These are phyloP conservation scores for Aegilops speltoides DNA, from an alignment of 176 grass and related monocot genomes.

Conservation along the genomic window DNA sequence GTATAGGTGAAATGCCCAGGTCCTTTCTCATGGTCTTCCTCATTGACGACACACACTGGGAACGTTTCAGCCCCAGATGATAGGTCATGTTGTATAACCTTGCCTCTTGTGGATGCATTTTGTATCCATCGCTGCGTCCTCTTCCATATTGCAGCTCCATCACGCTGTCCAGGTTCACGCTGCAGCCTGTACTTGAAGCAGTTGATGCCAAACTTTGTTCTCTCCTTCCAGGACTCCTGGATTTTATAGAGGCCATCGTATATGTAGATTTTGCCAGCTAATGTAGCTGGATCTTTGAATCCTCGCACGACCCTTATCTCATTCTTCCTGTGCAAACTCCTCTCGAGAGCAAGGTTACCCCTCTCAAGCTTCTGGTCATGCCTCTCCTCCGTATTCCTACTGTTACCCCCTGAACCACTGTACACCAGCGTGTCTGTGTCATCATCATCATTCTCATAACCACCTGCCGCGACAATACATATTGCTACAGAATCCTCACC, in stretches of 20 bases:
- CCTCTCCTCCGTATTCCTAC: slow-evolving; percentile 50
- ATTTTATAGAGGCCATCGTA: slow-evolving; percentile 90
- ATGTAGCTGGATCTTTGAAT: slow-evolving; percentile 48
- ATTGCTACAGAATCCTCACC: slow-evolving; percentile 56
- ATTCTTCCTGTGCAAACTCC: slow-evolving; percentile 66
- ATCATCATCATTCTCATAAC: slow-evolving; percentile 75
- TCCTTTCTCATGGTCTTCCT: slow-evolving; percentile 60
- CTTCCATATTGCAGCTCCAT: slow-evolving; percentile 60
- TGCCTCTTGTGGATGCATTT: slow-evolving; percentile 59
- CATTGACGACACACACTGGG: slow-evolving; percentile 74
- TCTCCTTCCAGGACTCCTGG: slow-evolving; percentile 64
- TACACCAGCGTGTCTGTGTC: slow-evolving; percentile 64
- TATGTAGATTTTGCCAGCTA: slow-evolving; percentile 63
- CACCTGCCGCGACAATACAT: slow-evolving; percentile 67
- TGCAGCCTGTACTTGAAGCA: slow-evolving; percentile 74
- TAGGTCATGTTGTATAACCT: slow-evolving; percentile 51
- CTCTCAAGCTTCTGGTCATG: slow-evolving; percentile 74
- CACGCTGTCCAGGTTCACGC: slow-evolving; percentile 57
- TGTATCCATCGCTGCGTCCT: slow-evolving; percentile 60
- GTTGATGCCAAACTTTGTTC: slow-evolving; percentile 45
- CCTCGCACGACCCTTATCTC: slow-evolving; percentile 73
- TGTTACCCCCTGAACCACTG: slow-evolving; percentile 72
- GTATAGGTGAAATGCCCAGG: slow-evolving; percentile 62
- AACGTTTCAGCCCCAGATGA: slow-evolving; percentile 55
- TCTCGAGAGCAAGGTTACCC: slow-evolving; percentile 80